phyloP scores from a whole-genome alignment of 371 early-diverging fungal species.

The Saksenaea vasiformis region DNA sequence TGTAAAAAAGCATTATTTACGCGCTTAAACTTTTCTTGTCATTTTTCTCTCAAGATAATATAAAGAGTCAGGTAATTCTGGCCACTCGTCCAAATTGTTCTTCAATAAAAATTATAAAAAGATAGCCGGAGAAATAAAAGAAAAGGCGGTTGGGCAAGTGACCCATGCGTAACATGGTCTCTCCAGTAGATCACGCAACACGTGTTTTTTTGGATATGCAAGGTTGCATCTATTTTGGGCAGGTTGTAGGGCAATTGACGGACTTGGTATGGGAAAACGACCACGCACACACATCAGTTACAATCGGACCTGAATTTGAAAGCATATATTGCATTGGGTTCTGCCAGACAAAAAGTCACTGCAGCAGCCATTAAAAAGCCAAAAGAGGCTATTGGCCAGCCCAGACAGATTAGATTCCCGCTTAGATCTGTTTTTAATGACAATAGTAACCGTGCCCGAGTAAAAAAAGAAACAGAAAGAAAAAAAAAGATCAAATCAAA shows the following conservation, averaged over 20 bases:
- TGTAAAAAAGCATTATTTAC: too few relatives aligned
- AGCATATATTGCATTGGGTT: not conserved
- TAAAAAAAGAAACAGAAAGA: not conserved
- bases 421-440: not conserved
- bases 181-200: not conserved
- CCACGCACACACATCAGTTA: not conserved
- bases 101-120: too few relatives aligned
- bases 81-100: too few relatives aligned
- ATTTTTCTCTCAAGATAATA: too few relatives aligned
- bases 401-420: constrained; percentile 5
- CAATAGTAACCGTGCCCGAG: not conserved
- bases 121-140: too few relatives aligned
- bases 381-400: constrained; percentile 9
- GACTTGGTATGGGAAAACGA: not conserved
- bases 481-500: not conserved
- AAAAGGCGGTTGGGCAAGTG: not conserved
- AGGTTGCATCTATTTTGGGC: not conserved
- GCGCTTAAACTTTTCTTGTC: too few relatives aligned
- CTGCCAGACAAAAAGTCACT: constrained; percentile 2
- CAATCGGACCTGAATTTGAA: not conserved
- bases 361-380: constrained; percentile 3
- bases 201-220: not conserved
- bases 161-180: not conserved
- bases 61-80: too few relatives aligned
- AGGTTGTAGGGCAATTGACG: constrained; percentile 2